phyloP scores from a whole-genome alignment of 2,329 filamentous ascomycete species.

The Furcasterigmium sp. region DNA sequence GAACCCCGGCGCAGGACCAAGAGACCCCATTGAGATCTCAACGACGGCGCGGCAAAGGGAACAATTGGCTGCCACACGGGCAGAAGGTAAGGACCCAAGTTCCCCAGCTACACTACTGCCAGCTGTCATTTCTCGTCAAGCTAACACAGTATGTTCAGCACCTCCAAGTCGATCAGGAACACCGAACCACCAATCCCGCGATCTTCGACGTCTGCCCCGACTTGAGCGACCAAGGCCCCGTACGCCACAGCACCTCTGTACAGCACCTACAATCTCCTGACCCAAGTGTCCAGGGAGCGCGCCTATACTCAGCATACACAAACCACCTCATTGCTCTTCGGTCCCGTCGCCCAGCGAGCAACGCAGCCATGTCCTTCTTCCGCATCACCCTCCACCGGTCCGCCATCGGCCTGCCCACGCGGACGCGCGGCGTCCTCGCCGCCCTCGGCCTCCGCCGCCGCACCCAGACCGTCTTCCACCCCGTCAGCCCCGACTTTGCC shows the following conservation, averaged over 20 bases:
- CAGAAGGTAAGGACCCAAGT: background rate
- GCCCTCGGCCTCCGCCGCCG: slow-evolving; percentile 83
- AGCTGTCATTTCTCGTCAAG: background rate
- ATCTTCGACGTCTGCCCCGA: too few species aligned
- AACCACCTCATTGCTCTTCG: too few species aligned
- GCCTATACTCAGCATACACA: too few species aligned
- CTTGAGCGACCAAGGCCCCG: too few species aligned
- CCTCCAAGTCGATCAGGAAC: too few species aligned
- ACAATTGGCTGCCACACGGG: slow-evolving; percentile 2
- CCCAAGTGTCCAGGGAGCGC: too few species aligned
- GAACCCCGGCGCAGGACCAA: too few species aligned
- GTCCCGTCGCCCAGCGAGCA: too few species aligned
- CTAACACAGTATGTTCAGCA: background rate
- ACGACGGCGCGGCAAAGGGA: background rate
- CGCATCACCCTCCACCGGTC: slow-evolving; percentile 86
- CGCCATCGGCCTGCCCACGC: slow-evolving; percentile 79
- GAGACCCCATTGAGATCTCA: background rate
- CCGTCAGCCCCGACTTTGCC: slow-evolving; percentile 72
- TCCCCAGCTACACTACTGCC: background rate
- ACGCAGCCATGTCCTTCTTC: slow-evolving; percentile 67
- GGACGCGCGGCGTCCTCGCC: slow-evolving; percentile 73
- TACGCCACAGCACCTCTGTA: too few species aligned
- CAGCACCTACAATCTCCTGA: too few species aligned
- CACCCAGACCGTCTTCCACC: slow-evolving; percentile 84
- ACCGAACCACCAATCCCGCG: too few species aligned